Conservation (phyloP, 108 stramenopile species). For the Aurantiochytrium sp. region DNA sequence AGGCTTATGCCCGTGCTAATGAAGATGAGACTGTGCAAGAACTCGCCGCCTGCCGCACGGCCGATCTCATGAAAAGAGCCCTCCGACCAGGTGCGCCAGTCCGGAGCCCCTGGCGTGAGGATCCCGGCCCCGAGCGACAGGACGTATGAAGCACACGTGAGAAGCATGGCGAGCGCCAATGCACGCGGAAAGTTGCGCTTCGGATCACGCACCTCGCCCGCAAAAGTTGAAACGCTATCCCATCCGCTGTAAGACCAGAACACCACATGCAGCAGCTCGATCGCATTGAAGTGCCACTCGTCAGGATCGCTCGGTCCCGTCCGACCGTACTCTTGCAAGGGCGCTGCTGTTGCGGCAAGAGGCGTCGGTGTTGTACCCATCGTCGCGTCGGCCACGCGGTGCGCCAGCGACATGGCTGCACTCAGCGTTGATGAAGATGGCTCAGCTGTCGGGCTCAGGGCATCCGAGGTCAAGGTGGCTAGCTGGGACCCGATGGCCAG, state of each 20-base stretch:
- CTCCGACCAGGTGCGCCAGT: background rate
- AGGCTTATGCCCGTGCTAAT: background rate
- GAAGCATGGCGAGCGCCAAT: background rate
- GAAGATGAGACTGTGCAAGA: background rate
- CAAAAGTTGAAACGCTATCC: background rate
- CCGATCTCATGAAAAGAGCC: background rate
- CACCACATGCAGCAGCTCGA: background rate
- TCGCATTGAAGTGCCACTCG: background rate
- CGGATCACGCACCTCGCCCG: background rate
- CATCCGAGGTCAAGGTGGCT: background rate
- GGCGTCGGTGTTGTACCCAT: too few species aligned
- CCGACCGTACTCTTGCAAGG: background rate
- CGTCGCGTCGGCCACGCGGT: too few species aligned
- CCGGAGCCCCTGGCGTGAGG: background rate
- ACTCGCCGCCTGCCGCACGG: background rate
- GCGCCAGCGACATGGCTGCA: too few species aligned
- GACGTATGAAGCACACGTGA: background rate
- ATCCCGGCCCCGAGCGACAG: background rate
- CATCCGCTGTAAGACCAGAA: slow-evolving; percentile 10
- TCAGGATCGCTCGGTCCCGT: background rate
- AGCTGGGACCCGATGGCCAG: background rate
- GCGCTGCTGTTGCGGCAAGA: background rate
- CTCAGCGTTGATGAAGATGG: too few species aligned
- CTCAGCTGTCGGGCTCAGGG: too few species aligned
- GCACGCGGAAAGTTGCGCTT: background rate